Conservation (phyloP, 1,139 yeast species). For the Saccharomyces hybrid region DNA sequence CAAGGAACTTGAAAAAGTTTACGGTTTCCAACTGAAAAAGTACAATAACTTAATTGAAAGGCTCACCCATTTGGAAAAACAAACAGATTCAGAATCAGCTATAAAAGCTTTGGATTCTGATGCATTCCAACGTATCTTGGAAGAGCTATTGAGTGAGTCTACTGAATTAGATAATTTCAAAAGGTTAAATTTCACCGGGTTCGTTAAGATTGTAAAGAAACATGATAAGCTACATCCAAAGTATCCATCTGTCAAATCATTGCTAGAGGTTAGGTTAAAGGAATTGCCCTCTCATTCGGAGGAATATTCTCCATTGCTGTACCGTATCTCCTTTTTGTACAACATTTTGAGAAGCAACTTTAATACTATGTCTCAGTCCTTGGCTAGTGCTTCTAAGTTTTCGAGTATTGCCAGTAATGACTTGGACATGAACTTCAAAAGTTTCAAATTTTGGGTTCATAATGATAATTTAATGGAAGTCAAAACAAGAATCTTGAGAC, state of each 20-base stretch:
- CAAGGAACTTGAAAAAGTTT: slow-evolving; percentile 84
- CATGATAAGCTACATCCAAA: slow-evolving; percentile 85
- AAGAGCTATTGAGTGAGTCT: slow-evolving; percentile 63
- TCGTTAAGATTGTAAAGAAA: slow-evolving; percentile 86
- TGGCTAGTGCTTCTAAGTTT: slow-evolving; percentile 27
- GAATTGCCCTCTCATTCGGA: slow-evolving; percentile 89
- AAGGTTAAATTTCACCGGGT: slow-evolving; percentile 88
- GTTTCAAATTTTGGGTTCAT: slow-evolving; percentile 91
- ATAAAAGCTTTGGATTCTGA: slow-evolving; percentile 24
- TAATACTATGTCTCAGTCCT: slow-evolving; percentile 24
- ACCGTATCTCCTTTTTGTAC: slow-evolving; percentile 74
- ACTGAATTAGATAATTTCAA: slow-evolving; percentile 86
- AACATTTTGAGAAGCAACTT: slow-evolving; percentile 53
- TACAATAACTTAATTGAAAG: slow-evolving; percentile 62
- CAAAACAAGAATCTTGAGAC: slow-evolving; percentile 85
- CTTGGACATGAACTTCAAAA: slow-evolving; percentile 52
- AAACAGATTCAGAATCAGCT: slow-evolving; percentile 30
- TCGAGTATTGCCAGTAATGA: slow-evolving; percentile 24
- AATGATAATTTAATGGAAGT: slow-evolving; percentile 96
- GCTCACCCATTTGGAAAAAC: slow-evolving; percentile 55
- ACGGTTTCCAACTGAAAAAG: slow-evolving; percentile 67
- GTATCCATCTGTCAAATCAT: slow-evolving; percentile 73
- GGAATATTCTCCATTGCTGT: slow-evolving; percentile 85
- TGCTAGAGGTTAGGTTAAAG: slow-evolving; percentile 78
- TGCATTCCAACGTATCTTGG: slow-evolving; percentile 57